Conservation (phyloP, 495 filamentous ascomycete genomes). For the Tuber borchii region DNA sequence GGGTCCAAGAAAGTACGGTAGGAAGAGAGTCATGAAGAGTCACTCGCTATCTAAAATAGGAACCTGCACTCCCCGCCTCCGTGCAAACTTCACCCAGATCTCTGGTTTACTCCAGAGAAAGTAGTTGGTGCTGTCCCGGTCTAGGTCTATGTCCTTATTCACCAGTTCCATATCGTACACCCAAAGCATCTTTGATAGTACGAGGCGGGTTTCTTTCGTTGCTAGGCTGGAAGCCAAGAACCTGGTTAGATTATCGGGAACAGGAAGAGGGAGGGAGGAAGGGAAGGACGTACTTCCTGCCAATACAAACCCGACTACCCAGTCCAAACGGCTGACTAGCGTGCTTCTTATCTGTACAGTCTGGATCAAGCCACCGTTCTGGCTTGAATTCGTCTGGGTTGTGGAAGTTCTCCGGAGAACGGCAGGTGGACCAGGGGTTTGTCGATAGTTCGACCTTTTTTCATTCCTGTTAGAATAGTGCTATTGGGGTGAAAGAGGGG, state of each 20-base stretch:
- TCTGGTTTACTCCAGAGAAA: constrained; percentile 47
- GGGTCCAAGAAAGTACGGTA: no score
- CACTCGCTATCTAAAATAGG: constrained; percentile 14
- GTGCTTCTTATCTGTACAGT: constrained; percentile 43
- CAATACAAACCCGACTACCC: constrained; percentile 45
- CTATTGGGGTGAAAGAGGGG: not conserved
- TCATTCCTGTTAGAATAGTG: not conserved
- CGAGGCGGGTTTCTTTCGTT: constrained; percentile 49
- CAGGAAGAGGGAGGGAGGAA: not conserved
- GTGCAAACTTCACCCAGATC: constrained; percentile 37
- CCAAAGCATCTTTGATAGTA: constrained; percentile 52
- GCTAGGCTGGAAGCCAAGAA: constrained; percentile 43
- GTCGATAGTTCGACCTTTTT: constrained; percentile 44
- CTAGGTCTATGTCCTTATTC: constrained; percentile 45
- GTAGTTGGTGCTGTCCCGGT: constrained; percentile 43
- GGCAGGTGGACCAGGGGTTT: constrained; percentile 45
- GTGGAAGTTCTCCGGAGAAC: constrained; percentile 47
- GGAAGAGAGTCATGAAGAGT: not conserved
- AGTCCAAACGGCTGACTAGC: constrained; percentile 44
- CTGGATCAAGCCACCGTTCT: constrained; percentile 49
- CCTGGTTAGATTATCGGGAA: not conserved
- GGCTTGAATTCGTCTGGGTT: constrained; percentile 50
- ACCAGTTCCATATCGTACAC: constrained; percentile 52
- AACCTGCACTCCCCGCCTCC: constrained; percentile 21
- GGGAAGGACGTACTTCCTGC: constrained; percentile 40